A percentile compares a stretch with the other conserved stretches of the same genome.
phyloP scores from a whole-genome alignment of 306 rosid genomes.

The Abrus precatorius region DNA sequence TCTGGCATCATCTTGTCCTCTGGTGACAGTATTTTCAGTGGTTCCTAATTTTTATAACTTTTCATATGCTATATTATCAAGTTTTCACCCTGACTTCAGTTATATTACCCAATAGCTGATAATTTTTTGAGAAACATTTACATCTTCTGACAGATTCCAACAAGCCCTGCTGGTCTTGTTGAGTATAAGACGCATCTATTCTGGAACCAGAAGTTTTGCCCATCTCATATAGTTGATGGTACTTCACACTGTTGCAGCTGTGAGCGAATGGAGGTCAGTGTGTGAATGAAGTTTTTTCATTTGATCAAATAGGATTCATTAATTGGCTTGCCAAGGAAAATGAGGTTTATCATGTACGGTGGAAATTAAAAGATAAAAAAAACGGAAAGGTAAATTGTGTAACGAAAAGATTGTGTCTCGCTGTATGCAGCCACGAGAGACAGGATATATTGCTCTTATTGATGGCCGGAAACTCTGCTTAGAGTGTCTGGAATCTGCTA shows the following conservation, averaged over 20 bases:
- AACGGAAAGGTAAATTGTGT: neutral
- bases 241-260: conserved; percentile 83
- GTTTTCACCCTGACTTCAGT: too few relatives aligned
- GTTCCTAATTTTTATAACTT: neutral
- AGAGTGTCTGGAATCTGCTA: conserved; percentile 74
- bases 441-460: conserved; percentile 56
- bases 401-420: neutral
- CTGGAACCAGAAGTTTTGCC: conserved; percentile 80
- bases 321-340: too few relatives aligned
- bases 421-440: conserved; percentile 64
- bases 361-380: neutral
- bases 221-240: conserved; percentile 71
- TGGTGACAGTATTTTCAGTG: too few relatives aligned
- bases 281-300: too few relatives aligned
- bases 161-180: conserved; percentile 74
- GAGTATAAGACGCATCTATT: conserved; percentile 69
- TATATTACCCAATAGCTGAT: too few relatives aligned
- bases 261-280: conserved; percentile 82
- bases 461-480: conserved; percentile 84
- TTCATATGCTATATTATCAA: neutral
- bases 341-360: neutral
- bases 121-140: too few relatives aligned
- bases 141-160: conserved; percentile 69
- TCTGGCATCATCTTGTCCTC: too few relatives aligned
- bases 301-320: too few relatives aligned